phyloP scores from a whole-genome alignment of 257 asterid genomes.

The Plantago elongata region DNA sequence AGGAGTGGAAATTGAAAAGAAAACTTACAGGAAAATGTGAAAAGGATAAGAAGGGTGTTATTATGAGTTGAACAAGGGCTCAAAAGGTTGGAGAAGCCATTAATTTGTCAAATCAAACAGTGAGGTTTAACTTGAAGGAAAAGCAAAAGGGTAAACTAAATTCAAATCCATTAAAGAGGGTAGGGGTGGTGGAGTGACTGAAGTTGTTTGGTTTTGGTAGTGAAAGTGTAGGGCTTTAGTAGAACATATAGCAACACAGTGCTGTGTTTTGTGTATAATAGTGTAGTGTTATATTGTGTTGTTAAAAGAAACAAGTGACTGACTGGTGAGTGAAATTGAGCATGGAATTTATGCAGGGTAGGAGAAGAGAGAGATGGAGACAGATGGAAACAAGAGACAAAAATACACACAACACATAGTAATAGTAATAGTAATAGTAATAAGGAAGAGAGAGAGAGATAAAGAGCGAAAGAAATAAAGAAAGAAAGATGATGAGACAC shows the following conservation, averaged over 20 bases:
- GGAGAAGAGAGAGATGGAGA: slow-evolving; percentile 27
- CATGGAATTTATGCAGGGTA: slow-evolving; percentile 32
- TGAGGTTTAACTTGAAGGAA: slow-evolving; percentile 31
- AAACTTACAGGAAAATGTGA: background rate
- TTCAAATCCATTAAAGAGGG: no score
- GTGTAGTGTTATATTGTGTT: no score
- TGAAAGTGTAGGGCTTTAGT: slow-evolving; percentile 24
- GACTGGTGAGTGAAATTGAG: slow-evolving; percentile 6
- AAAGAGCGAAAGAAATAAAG: slow-evolving; percentile 21
- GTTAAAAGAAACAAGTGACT: slow-evolving; percentile 11
- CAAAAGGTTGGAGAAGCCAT: slow-evolving; percentile 15
- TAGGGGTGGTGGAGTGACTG: no score
- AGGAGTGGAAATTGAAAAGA: no score
- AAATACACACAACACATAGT: slow-evolving; percentile 25
- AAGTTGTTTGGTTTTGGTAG: no score
- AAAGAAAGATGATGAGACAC: slow-evolving; percentile 32
- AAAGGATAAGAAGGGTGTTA: background rate
- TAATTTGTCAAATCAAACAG: slow-evolving; percentile 29
- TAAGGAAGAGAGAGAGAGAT: slow-evolving; percentile 17
- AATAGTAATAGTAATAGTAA: no score
- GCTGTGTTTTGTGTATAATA: no score
- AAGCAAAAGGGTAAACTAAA: slow-evolving; percentile 19
- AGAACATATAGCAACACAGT: slow-evolving; percentile 19
- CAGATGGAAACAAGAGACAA: slow-evolving; percentile 39
- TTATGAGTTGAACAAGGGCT: background rate